Conservation (phyloP, 2,329 filamentous ascomycete species). For the Seiridium unicorne region DNA sequence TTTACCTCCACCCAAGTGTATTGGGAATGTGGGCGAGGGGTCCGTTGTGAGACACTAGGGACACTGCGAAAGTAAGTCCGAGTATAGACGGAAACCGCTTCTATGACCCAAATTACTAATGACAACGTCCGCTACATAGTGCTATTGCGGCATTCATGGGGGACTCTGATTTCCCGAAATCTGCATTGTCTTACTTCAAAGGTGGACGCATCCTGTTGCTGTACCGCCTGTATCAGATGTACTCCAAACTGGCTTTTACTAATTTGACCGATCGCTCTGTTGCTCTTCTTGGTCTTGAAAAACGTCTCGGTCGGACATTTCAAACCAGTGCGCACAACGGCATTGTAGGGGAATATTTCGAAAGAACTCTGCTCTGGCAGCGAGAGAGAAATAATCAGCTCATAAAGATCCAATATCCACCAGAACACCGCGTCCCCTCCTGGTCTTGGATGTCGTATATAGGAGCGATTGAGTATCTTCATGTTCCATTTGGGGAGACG, state of each 20-base stretch:
- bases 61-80: conserved; percentile 7
- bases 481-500: not conserved
- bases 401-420: not conserved
- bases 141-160: conserved; percentile 7
- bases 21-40: conserved; percentile 20
- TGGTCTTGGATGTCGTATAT: conserved; percentile 6
- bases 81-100: not conserved
- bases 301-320: not conserved
- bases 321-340: conserved; percentile 3
- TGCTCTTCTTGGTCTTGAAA: conserved; percentile 8
- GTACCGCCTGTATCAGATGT: conserved; percentile 4
- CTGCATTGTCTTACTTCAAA: not conserved
- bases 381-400: not conserved
- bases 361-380: conserved; percentile 8
- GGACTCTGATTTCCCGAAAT: conserved; percentile 7
- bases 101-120: not conserved
- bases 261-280: conserved; percentile 6
- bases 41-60: conserved; percentile 10
- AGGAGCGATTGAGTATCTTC: not conserved
- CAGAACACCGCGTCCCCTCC: not conserved
- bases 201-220: not conserved
- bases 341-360: not conserved
- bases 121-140: not conserved
- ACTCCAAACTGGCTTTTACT: conserved; percentile 8
- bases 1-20: conserved; percentile 24